These are phyloP conservation scores for Boletus insuetus DNA, from an alignment of 768 basidiomycete genomes.

Conservation along the genomic window DNA sequence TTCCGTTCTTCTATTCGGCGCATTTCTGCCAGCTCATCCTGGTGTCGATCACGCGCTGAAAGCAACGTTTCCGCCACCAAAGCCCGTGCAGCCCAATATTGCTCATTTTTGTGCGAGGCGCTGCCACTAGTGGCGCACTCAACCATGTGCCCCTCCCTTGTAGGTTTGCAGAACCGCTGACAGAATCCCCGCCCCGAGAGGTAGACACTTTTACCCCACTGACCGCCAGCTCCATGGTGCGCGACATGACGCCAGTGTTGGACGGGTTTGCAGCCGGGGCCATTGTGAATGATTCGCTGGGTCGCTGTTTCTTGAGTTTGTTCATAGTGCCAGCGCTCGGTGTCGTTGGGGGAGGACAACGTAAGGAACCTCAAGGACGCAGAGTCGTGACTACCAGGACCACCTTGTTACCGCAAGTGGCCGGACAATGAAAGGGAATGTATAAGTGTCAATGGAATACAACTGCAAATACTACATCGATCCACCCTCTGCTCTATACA, in stretches of 20 bases:
- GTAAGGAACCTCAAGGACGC: not conserved
- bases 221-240: conserved; percentile 31
- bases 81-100: conserved; percentile 70
- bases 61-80: conserved; percentile 63
- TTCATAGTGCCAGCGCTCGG: conserved; percentile 16
- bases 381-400: not conserved
- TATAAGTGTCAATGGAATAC: conserved; percentile 13
- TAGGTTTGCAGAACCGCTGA: not conserved
- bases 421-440: not conserved
- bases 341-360: not conserved
- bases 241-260: conserved; percentile 16
- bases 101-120: conserved; percentile 39
- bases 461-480: conserved; percentile 16
- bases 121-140: conserved; percentile 18
- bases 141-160: conserved; percentile 14
- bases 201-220: conserved; percentile 4
- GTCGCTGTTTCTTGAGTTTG: conserved; percentile 23
- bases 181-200: not conserved
- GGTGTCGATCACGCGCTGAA: conserved; percentile 45
- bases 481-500: conserved; percentile 10
- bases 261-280: not conserved
- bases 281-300: not conserved
- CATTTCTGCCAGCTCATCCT: conserved; percentile 45
- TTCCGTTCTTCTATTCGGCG: conserved; percentile 43
- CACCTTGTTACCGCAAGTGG: conserved; percentile 4